Percentiles rank a stretch among this genome's conserved stretches.
Conservation (phyloP, 495 filamentous ascomycete species). For the Chlorociboria aeruginascens region DNA sequence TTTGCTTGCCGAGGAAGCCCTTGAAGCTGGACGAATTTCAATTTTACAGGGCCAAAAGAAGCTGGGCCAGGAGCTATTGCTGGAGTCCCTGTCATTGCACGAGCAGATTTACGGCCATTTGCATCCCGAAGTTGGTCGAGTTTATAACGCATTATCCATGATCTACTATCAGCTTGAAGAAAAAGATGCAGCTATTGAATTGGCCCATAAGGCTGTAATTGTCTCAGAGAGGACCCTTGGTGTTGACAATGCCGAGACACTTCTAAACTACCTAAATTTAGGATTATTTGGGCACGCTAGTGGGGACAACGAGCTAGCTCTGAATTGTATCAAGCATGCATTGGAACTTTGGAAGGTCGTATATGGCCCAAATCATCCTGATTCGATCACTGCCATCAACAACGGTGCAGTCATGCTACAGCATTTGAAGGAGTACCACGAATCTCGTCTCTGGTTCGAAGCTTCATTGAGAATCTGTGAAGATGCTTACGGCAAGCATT, state of each 20-base stretch:
- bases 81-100: conserved; percentile 90
- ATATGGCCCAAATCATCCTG: conserved; percentile 85
- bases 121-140: conserved; percentile 90
- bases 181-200: conserved; percentile 86
- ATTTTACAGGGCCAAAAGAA: conserved; percentile 91
- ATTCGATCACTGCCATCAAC: conserved; percentile 97
- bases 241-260: conserved; percentile 85
- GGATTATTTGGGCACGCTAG: conserved; percentile 89
- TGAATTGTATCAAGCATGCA: conserved; percentile 82
- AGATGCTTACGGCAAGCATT: conserved; percentile 71
- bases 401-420: conserved; percentile 99
- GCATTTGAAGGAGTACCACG: conserved; percentile 77
- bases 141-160: conserved; percentile 90
- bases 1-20: conserved; percentile 82
- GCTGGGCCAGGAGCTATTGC: conserved; percentile 85
- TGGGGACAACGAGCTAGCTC: conserved; percentile 72
- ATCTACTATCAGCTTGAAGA: conserved; percentile 92
- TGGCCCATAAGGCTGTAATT: conserved; percentile 92
- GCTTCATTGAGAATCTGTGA: conserved; percentile 79
- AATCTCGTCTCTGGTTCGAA: conserved; percentile 95
- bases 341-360: conserved; percentile 95
- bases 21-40: conserved; percentile 90
- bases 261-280: conserved; percentile 90
- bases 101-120: conserved; percentile 99
- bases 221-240: conserved; percentile 91